These are phyloP conservation scores for Xylariales sp. DNA, from an alignment of 2,329 filamentous ascomycete genomes.

Conservation along the genomic window DNA sequence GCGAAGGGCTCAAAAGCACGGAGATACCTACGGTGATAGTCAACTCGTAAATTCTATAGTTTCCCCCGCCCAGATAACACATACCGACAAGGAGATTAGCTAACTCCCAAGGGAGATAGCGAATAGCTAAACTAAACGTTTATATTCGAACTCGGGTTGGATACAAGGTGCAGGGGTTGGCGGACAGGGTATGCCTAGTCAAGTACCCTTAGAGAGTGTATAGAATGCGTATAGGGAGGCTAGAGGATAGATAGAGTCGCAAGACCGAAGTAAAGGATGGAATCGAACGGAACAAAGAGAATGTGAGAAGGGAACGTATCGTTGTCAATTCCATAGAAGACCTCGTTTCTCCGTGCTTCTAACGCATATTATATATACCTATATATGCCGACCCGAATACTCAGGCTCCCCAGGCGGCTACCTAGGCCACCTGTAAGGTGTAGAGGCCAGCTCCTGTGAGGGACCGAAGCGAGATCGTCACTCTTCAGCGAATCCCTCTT, in stretches of 20 bases:
- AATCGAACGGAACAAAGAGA: background rate
- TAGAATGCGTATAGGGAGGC: background rate
- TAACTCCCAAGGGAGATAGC: background rate
- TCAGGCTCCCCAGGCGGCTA: no score
- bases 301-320: background rate
- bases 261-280: background rate
- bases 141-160: background rate
- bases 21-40: background rate
- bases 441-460: background rate
- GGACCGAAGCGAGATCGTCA: background rate
- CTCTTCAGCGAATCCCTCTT: no score
- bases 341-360: background rate
- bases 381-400: no score
- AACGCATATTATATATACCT: no score
- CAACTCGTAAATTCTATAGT: background rate
- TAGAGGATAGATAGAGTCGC: no score
- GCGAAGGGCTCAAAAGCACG: background rate
- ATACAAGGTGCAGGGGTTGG: background rate
- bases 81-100: no score
- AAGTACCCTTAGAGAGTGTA: background rate
- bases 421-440: conserved; percentile 1
- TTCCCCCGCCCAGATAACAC: background rate
- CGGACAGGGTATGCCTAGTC: background rate
- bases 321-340: background rate
- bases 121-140: background rate